phyloP scores from a whole-genome alignment of 768 basidiomycete genomes.

The Filobasidium floriforme region DNA sequence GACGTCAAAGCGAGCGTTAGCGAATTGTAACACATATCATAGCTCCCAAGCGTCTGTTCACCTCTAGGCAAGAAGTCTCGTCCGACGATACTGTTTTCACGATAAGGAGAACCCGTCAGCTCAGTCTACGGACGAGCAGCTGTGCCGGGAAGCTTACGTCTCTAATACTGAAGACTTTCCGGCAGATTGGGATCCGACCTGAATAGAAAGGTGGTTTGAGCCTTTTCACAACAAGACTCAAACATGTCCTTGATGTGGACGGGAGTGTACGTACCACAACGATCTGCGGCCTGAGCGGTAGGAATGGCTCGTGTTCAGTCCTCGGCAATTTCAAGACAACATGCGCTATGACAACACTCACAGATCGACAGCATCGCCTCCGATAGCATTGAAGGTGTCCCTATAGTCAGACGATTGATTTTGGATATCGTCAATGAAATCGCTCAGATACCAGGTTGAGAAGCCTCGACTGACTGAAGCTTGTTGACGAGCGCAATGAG shows the following conservation, averaged over 20 bases:
- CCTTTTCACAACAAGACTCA: too few relatives aligned
- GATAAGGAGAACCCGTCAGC: not conserved
- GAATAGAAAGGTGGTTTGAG: not conserved
- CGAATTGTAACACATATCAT: not conserved
- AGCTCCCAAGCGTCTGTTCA: not conserved
- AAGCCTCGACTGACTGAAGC: slow-evolving; percentile 53
- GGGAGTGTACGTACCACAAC: slow-evolving; percentile 41
- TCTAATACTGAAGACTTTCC: slow-evolving; percentile 81
- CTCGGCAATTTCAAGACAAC: too few relatives aligned
- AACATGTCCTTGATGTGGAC: too few relatives aligned
- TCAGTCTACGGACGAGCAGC: too few relatives aligned
- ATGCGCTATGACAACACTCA: slow-evolving; percentile 6
- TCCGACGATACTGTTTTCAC: slow-evolving; percentile 74
- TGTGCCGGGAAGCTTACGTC: slow-evolving; percentile 59
- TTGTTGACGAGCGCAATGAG: slow-evolving; percentile 90
- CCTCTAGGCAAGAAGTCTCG: slow-evolving; percentile 51
- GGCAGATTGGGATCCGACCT: slow-evolving; percentile 95
- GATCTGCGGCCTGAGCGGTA: slow-evolving; percentile 42
- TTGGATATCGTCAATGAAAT: not conserved
- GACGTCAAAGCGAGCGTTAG: slow-evolving; percentile 44
- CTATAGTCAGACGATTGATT: slow-evolving; percentile 9
- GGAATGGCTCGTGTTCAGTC: not conserved
- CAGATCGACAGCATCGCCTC: slow-evolving; percentile 48
- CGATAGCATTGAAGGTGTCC: slow-evolving; percentile 46
- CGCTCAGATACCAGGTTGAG: too few relatives aligned